Evolutionary conservation across 1,139 yeast species (phyloP).

Genomic region (Nematodospora anomalae): DNA sequence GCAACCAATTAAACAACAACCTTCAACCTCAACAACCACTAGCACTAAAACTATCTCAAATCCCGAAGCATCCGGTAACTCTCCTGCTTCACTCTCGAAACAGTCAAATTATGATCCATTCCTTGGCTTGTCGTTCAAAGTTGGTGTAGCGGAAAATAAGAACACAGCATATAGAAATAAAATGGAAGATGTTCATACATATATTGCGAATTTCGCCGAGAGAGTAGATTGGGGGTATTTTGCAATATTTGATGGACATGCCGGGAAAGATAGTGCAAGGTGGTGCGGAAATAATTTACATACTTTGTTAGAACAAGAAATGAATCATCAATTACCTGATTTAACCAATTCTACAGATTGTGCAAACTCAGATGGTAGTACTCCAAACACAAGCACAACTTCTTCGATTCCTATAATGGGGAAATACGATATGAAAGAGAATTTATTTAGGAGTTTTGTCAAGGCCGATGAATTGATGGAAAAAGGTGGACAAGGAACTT

Average conservation of each 20-base stretch:
- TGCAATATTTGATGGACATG: slow-evolving; percentile 97
- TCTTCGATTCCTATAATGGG: slow-evolving; percentile 17
- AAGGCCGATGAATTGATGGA: slow-evolving; percentile 73
- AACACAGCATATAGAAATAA: slow-evolving; percentile 78
- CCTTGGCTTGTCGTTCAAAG: slow-evolving; percentile 61
- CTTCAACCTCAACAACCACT: neutral
- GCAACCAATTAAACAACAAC: neutral
- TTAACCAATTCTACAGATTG: neutral
- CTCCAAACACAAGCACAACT: slow-evolving; percentile 4
- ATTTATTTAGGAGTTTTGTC: slow-evolving; percentile 60
- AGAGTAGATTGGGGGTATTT: slow-evolving; percentile 91
- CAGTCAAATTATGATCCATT: slow-evolving; percentile 32
- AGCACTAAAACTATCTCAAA: neutral
- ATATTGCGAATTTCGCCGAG: slow-evolving; percentile 89
- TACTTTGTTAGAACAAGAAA: slow-evolving; percentile 55
- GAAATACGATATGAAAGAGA: slow-evolving; percentile 47
- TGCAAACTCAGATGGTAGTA: slow-evolving; percentile 1
- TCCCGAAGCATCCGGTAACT: neutral
- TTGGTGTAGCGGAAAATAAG: slow-evolving; percentile 88
- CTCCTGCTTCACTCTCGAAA: neutral
- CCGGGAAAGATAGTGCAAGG: slow-evolving; percentile 89
- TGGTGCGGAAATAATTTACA: slow-evolving; percentile 95
- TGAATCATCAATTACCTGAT: slow-evolving; percentile 22
- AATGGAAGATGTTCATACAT: slow-evolving; percentile 97
- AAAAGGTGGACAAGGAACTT: slow-evolving; percentile 58